Base-by-base conservation (phyloP, 2,329 filamentous ascomycete species). In the Cercospora beticola region DNA sequence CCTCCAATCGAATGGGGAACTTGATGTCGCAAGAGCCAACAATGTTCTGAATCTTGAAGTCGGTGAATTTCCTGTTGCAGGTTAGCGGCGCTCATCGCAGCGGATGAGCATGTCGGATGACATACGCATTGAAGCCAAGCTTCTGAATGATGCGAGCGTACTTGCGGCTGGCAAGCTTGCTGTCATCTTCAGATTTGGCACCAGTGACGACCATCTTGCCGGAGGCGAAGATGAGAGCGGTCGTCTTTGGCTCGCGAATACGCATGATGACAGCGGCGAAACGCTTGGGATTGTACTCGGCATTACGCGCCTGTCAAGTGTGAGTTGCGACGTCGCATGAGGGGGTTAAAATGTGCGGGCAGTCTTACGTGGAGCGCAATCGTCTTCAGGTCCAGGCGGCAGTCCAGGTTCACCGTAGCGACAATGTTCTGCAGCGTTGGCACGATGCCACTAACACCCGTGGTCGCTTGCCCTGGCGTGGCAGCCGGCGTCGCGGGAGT, bases 31-130 rank as follows among this genome's bases (percentile, higher is more conserved):
- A 98, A 69, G 93, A 97, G 73, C 95, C 95, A 74, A 99, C 95
- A 73, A 99, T 98, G 83, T 99, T 99, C 86, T 97, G 94, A 78
- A 99, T 99, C 88, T 98, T 99, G 85, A 99, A 99, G 82, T 99
- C 95, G 74, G 94, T 97, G 83, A 99, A 98, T 88, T 97, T 97
- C 18, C 54, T 59, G 64, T 5, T 36, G 21, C 54, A 16, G 4
- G 36, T 65, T 33, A 65, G 64, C 56, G 56, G 16, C 5, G 65
- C 31, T 26, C 63, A 63, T 59, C 57, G 10, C 54, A 65, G 33
- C 49, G 26, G 62, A 64, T 59, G 56, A 64, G 60, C 62, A 56
- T 57, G 49, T 43, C 62, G 26, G 18, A 57, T 49, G 62, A 62
- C 66, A 61, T 68, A 68, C 66, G 67, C 67, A 76, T 97, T 97